Conservation (phyloP, 1,284 basidiomycete species). For the Boletellus dicymbophilus region DNA sequence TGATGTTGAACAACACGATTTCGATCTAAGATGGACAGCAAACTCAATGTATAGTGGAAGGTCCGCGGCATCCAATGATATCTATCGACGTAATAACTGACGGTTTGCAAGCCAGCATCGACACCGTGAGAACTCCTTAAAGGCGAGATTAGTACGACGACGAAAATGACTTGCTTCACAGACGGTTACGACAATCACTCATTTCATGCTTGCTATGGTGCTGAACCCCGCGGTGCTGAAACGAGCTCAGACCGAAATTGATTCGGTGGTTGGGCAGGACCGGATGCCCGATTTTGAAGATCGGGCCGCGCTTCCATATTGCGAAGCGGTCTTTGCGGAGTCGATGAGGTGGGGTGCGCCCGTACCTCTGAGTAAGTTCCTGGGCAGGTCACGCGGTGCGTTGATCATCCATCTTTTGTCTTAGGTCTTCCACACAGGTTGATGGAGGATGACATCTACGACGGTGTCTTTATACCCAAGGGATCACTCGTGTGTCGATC, state of each 20-base stretch:
- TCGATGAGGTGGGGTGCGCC: conserved; percentile 50
- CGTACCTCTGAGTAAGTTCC: conserved; percentile 50
- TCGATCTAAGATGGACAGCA: conserved; percentile 70
- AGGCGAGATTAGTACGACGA: not conserved
- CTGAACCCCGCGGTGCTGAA: conserved; percentile 48
- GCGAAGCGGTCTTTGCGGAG: conserved; percentile 49
- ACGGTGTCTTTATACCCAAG: conserved; percentile 47
- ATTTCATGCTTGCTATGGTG: conserved; percentile 65
- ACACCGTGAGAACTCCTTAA: conserved; percentile 47
- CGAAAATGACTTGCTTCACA: conserved; percentile 17
- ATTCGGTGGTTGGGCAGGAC: conserved; percentile 46
- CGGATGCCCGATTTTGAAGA: conserved; percentile 56
- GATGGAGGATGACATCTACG: conserved; percentile 50
- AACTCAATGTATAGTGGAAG: conserved; percentile 69
- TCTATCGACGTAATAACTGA: not conserved
- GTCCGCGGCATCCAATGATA: not conserved
- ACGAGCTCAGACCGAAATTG: conserved; percentile 60
- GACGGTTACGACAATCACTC: conserved; percentile 49
- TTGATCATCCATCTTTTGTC: not conserved
- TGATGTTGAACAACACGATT: conserved; percentile 46
- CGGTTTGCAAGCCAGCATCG: conserved; percentile 44
- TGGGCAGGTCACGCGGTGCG: not conserved
- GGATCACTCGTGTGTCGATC: conserved; percentile 41
- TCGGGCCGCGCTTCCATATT: conserved; percentile 48
- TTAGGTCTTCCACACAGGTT: conserved; percentile 48